phyloP scores from a whole-genome alignment of 108 stramenopile species.

The Nitzschia putrida region DNA sequence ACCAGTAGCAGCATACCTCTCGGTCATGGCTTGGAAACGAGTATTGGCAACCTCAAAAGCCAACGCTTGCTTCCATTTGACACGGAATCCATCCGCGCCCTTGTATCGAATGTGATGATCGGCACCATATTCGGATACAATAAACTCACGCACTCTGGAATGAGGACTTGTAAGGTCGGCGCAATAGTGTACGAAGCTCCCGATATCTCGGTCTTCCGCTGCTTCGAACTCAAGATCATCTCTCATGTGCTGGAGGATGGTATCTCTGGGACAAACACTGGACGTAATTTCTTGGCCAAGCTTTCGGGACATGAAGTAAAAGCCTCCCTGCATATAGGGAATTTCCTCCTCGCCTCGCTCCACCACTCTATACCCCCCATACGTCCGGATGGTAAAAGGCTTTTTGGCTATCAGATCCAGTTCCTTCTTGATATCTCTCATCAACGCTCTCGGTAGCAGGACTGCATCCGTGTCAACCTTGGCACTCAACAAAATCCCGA shows the following conservation, averaged over 20 bases:
- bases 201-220: background rate
- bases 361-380: constrained; percentile 10
- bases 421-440: background rate
- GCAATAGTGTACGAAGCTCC: background rate
- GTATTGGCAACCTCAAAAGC: background rate
- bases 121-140: background rate
- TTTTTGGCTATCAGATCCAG: background rate
- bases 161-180: background rate
- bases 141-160: background rate
- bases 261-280: constrained; percentile 6
- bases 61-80: background rate
- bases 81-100: background rate
- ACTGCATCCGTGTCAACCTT: constrained; percentile 12
- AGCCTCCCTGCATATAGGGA: constrained; percentile 19
- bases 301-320: constrained; percentile 28
- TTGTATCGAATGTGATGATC: background rate
- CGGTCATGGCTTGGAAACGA: too few relatives aligned
- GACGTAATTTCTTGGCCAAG: constrained; percentile 20
- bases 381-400: constrained; percentile 7
- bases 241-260: constrained; percentile 1
- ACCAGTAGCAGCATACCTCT: too few relatives aligned
- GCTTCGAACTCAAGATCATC: background rate
- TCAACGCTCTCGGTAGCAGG: background rate
- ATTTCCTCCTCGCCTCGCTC: background rate
- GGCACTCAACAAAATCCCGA: constrained; percentile 2